Conservation (phyloP, 164 flowering plant genomes). For the Platanus orientalis region DNA sequence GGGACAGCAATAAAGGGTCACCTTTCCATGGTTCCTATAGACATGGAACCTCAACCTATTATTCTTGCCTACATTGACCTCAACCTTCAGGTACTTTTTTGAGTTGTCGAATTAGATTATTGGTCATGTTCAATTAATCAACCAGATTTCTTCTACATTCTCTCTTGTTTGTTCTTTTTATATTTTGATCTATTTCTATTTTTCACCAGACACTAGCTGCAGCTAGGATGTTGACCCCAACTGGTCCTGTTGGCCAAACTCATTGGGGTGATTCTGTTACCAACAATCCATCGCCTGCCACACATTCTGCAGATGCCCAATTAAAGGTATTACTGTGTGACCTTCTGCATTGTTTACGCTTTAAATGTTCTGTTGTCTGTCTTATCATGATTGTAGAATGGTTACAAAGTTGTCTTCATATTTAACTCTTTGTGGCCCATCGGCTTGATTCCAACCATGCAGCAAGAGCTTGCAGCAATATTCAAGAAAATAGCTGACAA, state of each 20-base stretch:
- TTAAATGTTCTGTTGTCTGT: background rate
- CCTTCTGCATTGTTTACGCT: slow-evolving; percentile 1
- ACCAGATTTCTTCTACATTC: background rate
- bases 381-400: background rate
- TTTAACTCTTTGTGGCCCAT: no score
- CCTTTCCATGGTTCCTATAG: slow-evolving; percentile 98
- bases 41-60: slow-evolving; percentile 96
- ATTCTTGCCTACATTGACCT: slow-evolving; percentile 98
- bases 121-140: background rate
- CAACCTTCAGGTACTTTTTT: slow-evolving; percentile 77
- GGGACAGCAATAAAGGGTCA: slow-evolving; percentile 98
- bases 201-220: slow-evolving; percentile 95
- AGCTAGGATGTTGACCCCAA: slow-evolving; percentile 92
- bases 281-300: slow-evolving; percentile 64
- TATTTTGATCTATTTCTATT: background rate
- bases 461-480: slow-evolving; percentile 99
- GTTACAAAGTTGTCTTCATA: background rate
- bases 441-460: slow-evolving; percentile 13
- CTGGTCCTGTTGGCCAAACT: slow-evolving; percentile 87
- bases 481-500: slow-evolving; percentile 99
- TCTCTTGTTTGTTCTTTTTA: background rate
- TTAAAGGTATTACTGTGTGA: slow-evolving; percentile 85
- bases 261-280: slow-evolving; percentile 92
- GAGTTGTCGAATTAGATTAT: background rate
- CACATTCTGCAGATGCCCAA: slow-evolving; percentile 96